A percentile compares a stretch with the other conserved stretches of the same genome.
These are phyloP conservation scores for Francoa sonchifolia DNA, from an alignment of 441 rosid genomes.

Conservation along the genomic window DNA sequence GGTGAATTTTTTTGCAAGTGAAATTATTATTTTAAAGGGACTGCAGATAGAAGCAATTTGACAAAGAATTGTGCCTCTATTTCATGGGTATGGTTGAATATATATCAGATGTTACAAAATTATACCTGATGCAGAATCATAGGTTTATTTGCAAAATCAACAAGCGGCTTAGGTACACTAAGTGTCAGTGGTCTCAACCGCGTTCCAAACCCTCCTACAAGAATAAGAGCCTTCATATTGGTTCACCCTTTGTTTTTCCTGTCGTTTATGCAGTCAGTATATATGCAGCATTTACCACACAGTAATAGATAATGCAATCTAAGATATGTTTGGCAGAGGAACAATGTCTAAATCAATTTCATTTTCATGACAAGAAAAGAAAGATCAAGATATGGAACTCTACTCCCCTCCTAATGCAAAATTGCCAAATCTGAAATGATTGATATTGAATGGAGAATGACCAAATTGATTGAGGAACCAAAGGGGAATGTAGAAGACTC, in stretches of 20 bases:
- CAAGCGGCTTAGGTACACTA: slow-evolving; percentile 91
- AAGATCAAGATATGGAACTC: too few species aligned
- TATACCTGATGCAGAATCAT: slow-evolving; percentile 96
- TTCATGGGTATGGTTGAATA: background rate
- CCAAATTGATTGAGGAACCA: too few species aligned
- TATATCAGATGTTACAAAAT: background rate
- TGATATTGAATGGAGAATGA: too few species aligned
- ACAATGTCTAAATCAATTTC: too few species aligned
- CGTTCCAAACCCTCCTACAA: slow-evolving; percentile 96
- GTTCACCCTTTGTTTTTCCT: slow-evolving; percentile 26
- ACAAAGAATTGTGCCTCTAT: too few species aligned
- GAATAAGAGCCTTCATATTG: slow-evolving; percentile 94
- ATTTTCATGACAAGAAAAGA: too few species aligned
- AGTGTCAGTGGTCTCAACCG: slow-evolving; percentile 94
- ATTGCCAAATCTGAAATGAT: too few species aligned
- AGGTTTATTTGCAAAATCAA: slow-evolving; percentile 94
- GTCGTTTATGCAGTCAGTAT: slow-evolving; percentile 20
- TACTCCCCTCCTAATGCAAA: too few species aligned
- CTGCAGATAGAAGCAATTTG: too few species aligned
- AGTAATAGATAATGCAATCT: slow-evolving; percentile 1
- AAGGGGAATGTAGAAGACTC: too few species aligned
- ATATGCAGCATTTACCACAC: too few species aligned
- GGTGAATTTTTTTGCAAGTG: too few species aligned
- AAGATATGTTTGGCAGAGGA: slow-evolving; percentile 6
- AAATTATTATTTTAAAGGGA: background rate